Conservation (phyloP, 169 alveolate species). For the Cyclospora cayetanensis region DNA sequence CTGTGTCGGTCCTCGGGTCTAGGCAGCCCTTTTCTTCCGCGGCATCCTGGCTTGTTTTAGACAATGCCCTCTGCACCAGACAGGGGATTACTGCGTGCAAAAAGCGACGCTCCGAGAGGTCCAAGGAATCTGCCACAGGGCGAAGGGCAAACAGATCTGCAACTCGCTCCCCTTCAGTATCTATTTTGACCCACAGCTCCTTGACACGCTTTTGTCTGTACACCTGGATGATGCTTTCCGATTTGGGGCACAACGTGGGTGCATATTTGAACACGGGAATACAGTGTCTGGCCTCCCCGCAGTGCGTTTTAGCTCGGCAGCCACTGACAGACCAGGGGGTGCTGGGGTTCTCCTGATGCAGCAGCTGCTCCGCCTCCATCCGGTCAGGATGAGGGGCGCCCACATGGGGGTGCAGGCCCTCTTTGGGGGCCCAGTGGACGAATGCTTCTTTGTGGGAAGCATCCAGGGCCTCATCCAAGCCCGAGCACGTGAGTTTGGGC, state of each 20-base stretch:
- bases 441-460: background rate
- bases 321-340: background rate
- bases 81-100: background rate
- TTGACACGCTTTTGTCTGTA: background rate
- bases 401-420: background rate
- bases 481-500: background rate
- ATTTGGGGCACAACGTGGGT: conserved; percentile 43
- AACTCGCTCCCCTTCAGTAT: background rate
- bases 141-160: conserved; percentile 15
- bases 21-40: background rate
- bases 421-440: background rate
- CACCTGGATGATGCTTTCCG: conserved; percentile 1
- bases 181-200: conserved; percentile 17
- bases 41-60: background rate
- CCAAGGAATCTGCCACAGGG: background rate
- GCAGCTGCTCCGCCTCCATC: background rate
- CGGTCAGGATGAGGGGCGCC: background rate
- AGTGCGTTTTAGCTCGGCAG: background rate
- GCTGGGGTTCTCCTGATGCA: background rate
- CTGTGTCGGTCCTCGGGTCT: background rate
- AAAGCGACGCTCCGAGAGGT: background rate
- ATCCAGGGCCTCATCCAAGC: background rate
- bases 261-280: conserved; percentile 19
- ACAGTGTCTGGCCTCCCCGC: conserved; percentile 15
- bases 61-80: background rate